Conservation (phyloP, 2,329 filamentous ascomycete genomes). For the Pyricularia sp. region DNA sequence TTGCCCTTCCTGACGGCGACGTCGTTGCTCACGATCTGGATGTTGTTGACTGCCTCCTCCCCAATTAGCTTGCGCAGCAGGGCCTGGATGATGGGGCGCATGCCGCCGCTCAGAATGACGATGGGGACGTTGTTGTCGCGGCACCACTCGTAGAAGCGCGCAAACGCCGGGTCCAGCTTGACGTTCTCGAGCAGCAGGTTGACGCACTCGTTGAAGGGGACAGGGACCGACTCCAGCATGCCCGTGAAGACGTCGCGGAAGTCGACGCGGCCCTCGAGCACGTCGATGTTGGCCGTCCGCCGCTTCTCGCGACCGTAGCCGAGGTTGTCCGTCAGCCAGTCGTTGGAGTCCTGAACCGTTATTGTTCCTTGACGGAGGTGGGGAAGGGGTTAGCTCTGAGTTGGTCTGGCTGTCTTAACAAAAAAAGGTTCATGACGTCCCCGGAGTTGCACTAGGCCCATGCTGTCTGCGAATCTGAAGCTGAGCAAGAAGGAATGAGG, state of each 20-base stretch:
- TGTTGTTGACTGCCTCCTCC: constrained; percentile 54
- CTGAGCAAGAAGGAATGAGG: no score
- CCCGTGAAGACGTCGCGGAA: constrained; percentile 84
- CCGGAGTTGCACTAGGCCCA: no score
- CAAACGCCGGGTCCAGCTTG: constrained; percentile 80
- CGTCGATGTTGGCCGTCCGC: constrained; percentile 63
- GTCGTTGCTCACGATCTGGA: constrained; percentile 87
- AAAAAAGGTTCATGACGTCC: no score
- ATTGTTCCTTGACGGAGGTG: constrained; percentile 47
- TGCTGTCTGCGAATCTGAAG: no score
- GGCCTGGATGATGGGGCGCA: constrained; percentile 83
- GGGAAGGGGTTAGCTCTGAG: not conserved
- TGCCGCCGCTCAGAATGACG: constrained; percentile 84
- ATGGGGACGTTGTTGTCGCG: constrained; percentile 77
- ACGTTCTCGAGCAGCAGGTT: constrained; percentile 71
- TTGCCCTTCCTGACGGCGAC: constrained; percentile 54
- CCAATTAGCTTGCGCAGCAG: constrained; percentile 74
- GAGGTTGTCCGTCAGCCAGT: constrained; percentile 79
- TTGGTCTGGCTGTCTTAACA: not conserved
- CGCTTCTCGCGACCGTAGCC: constrained; percentile 71
- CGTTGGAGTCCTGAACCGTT: constrained; percentile 60
- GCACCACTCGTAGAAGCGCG: constrained; percentile 79
- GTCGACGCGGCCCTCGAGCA: constrained; percentile 58
- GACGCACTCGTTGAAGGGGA: constrained; percentile 76
- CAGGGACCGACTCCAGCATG: constrained; percentile 83